Conservation (phyloP, 2,329 filamentous ascomycete species). For the Penicillium occitanis region DNA sequence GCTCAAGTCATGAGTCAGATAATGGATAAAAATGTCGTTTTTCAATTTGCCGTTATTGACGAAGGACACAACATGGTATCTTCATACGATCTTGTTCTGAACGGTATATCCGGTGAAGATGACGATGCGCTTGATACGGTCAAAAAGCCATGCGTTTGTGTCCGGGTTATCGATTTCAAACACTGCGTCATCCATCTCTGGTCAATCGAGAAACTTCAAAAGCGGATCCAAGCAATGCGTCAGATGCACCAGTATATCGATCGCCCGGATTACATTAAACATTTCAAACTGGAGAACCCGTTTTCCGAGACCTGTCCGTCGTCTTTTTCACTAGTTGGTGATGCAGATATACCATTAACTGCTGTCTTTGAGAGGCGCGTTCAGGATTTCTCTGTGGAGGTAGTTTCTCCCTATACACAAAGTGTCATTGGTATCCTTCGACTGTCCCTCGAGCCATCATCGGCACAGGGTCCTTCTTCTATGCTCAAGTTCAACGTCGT, state of each 20-base stretch:
- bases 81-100: conserved; percentile 94
- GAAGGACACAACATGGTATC: conserved; percentile 84
- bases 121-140: conserved; percentile 78
- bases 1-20: conserved; percentile 98
- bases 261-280: conserved; percentile 89
- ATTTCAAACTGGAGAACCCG: conserved; percentile 88
- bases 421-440: conserved; percentile 89
- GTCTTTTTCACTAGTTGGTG: conserved; percentile 86
- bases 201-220: conserved; percentile 89
- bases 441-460: conserved; percentile 88
- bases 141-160: conserved; percentile 83
- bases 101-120: conserved; percentile 82
- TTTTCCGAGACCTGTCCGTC: conserved; percentile 91
- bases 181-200: conserved; percentile 84
- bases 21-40: conserved; percentile 86
- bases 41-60: conserved; percentile 92
- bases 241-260: conserved; percentile 97
- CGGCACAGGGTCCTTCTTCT: conserved; percentile 84
- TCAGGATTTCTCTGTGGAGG: conserved; percentile 88
- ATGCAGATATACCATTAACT: conserved; percentile 85
- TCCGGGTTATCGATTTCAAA: conserved; percentile 88
- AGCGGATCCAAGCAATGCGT: conserved; percentile 85
- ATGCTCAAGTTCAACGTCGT: conserved; percentile 98
- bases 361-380: conserved; percentile 94
- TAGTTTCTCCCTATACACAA: conserved; percentile 87